Conservation (phyloP, 768 basidiomycete genomes). For the Russula foetens region DNA sequence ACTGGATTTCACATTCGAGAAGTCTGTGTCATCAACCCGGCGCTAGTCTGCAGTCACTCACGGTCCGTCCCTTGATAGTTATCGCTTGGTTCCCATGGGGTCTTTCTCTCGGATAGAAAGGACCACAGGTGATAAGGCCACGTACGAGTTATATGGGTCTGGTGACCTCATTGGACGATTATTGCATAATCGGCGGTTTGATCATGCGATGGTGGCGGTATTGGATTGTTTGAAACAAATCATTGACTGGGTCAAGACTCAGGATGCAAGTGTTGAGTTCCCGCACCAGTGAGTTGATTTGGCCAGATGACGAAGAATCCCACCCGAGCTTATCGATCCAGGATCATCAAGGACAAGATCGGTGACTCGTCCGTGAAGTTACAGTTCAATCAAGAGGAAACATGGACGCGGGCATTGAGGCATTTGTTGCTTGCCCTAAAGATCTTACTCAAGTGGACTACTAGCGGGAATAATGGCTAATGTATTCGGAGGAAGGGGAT, state of each 20-base stretch:
- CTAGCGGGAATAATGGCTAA: slow-evolving; percentile 64
- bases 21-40: slow-evolving; percentile 39
- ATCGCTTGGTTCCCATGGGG: slow-evolving; percentile 87
- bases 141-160: slow-evolving; percentile 90
- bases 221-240: slow-evolving; percentile 91
- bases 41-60: slow-evolving; percentile 1
- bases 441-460: slow-evolving; percentile 81
- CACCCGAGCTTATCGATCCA: neutral
- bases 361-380: slow-evolving; percentile 91
- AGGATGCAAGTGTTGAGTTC: slow-evolving; percentile 67
- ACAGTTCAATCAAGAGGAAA: slow-evolving; percentile 91
- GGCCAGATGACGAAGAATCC: neutral
- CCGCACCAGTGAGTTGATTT: slow-evolving; percentile 69
- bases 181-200: slow-evolving; percentile 92
- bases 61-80: slow-evolving; percentile 39
- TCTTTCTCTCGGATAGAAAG: slow-evolving; percentile 91
- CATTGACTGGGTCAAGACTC: slow-evolving; percentile 74
- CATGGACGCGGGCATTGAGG: slow-evolving; percentile 89
- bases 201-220: slow-evolving; percentile 93
- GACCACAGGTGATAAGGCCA: slow-evolving; percentile 69
- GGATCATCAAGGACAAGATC: slow-evolving; percentile 90
- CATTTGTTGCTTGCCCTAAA: slow-evolving; percentile 88
- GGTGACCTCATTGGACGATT: slow-evolving; percentile 85
- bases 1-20: slow-evolving; percentile 80
- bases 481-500: neutral